Evolutionary conservation across 2,329 filamentous ascomycete species (phyloP), one percentile per base, ranked within the genome.

Genomic region (Furcasterigmium furcatum): DNA sequence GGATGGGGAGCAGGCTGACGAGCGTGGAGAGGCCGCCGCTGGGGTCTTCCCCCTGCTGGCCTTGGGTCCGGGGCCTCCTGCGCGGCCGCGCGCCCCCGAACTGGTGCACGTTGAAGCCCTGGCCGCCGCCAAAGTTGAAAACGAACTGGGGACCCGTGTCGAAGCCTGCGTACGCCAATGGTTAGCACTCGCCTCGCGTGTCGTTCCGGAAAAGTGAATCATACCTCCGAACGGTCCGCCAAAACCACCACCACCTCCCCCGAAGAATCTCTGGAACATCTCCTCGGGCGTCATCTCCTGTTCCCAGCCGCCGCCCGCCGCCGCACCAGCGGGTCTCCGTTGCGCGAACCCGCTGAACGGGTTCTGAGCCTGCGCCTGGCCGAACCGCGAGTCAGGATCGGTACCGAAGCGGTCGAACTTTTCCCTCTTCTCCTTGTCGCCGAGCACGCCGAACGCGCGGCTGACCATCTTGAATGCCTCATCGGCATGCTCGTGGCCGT

Each of bases 391-490:
- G 61, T 97, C 94, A 7, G 94, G 94, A 62, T 99, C 94, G 19
- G 88, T 91, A 47, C 94, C 94, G 67, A 86, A 95, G 51, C 82
- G 81, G 67, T 99, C 94, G 63, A 79, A 99, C 66, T 88, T 90
- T 14, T 86, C 77, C 62, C 90, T 87, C 81, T 97, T 97, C 53
- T 97, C 92, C 60, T 90, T 80, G 65, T 99, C 94, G 50, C 90
- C 92, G 41, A 99, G 74, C 43, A 97, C 83, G 57, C 95, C 88
- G 65, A 99, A 99, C 14, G 94, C 94, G 57, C 90, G 80, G 59
- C 89, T 88, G 20, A 99, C 91, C 88, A 96, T 88, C 75, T 99
- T 99, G 74, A 99, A 99, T 25, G 94, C 94, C 72, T 99, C 94
- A 64, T 96, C 94, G 45, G 94, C 92, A 49, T 95, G 84, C 30